phyloP scores from a whole-genome alignment of 1,284 basidiomycete genomes.

The Pseudozyma flocculosa region DNA sequence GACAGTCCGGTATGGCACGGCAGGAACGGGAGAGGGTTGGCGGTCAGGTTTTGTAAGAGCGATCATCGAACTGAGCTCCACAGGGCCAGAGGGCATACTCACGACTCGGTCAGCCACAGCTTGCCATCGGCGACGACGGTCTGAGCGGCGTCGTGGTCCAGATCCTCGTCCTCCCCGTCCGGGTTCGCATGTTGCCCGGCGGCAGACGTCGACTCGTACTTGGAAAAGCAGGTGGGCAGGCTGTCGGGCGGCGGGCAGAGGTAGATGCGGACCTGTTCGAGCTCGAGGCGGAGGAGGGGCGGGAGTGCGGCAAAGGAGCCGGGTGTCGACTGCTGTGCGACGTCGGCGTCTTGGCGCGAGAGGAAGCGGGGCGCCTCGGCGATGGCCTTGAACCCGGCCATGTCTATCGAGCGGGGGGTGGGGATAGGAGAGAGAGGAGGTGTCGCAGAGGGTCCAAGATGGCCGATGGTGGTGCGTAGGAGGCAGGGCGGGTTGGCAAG shows the following conservation, averaged over 20 bases:
- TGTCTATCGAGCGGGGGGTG: not conserved
- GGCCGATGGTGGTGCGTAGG: too few species aligned
- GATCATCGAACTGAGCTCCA: too few species aligned
- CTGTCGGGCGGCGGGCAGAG: conserved; percentile 24
- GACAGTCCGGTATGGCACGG: not conserved
- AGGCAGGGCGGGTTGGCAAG: too few species aligned
- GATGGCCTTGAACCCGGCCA: conserved; percentile 12
- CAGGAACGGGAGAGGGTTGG: too few species aligned
- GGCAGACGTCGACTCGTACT: not conserved
- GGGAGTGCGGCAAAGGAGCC: conserved; percentile 24
- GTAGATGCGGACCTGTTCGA: conserved; percentile 18
- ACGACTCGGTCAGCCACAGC: conserved; percentile 16
- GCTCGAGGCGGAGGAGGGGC: conserved; percentile 17
- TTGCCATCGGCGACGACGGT: not conserved
- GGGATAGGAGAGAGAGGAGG: too few species aligned
- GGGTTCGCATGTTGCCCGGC: not conserved
- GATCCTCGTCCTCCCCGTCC: too few species aligned
- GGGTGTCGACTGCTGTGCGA: conserved; percentile 32
- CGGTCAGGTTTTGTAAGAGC: too few species aligned
- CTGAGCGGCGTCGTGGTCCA: not conserved
- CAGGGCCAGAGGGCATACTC: too few species aligned
- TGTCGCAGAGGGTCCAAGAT: too few species aligned
- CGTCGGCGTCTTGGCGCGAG: conserved; percentile 10
- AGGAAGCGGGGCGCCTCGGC: conserved; percentile 15
- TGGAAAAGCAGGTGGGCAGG: conserved; percentile 17